A percentile compares a stretch with the other conserved stretches of the same genome.
Conservation (phyloP, 495 filamentous ascomycete species). For the Talaromyces proteolyticus region DNA sequence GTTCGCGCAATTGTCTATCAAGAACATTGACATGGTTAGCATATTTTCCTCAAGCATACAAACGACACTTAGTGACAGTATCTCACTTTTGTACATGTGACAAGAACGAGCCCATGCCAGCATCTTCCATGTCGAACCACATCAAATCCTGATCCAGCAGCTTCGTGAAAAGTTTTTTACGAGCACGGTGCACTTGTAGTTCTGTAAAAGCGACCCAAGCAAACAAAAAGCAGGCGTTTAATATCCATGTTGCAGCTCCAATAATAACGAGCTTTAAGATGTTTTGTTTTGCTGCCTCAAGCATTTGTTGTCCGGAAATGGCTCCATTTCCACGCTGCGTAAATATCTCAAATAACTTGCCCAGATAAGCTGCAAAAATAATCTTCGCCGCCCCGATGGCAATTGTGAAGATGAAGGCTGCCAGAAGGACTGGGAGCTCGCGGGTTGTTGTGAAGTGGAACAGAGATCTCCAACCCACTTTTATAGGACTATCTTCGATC, state of each 20-base stretch:
- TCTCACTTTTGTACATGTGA: slow-evolving; percentile 74
- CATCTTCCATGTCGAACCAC: slow-evolving; percentile 74
- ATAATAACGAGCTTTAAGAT: slow-evolving; percentile 53
- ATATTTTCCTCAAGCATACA: neutral
- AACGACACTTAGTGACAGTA: no score
- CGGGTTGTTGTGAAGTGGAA: slow-evolving; percentile 64
- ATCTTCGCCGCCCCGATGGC: slow-evolving; percentile 59
- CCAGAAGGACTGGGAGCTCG: slow-evolving; percentile 51
- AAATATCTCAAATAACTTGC: slow-evolving; percentile 69
- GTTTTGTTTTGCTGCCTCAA: slow-evolving; percentile 49
- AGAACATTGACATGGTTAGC: neutral
- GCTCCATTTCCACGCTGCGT: slow-evolving; percentile 55
- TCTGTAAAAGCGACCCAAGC: slow-evolving; percentile 75
- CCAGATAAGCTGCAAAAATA: slow-evolving; percentile 63
- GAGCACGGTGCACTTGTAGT: slow-evolving; percentile 62
- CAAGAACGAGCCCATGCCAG: slow-evolving; percentile 68
- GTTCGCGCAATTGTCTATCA: slow-evolving; percentile 69
- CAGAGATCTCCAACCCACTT: slow-evolving; percentile 44
- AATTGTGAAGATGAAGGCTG: slow-evolving; percentile 49
- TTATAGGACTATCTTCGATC: neutral
- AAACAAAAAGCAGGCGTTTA: slow-evolving; percentile 57
- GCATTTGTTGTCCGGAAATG: slow-evolving; percentile 41
- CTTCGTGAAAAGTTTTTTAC: slow-evolving; percentile 57
- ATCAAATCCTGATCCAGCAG: slow-evolving; percentile 66
- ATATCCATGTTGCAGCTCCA: slow-evolving; percentile 56